Base-by-base conservation (phyloP, 352 stramenopile genomes). In the Pythium insidiosum region DNA sequence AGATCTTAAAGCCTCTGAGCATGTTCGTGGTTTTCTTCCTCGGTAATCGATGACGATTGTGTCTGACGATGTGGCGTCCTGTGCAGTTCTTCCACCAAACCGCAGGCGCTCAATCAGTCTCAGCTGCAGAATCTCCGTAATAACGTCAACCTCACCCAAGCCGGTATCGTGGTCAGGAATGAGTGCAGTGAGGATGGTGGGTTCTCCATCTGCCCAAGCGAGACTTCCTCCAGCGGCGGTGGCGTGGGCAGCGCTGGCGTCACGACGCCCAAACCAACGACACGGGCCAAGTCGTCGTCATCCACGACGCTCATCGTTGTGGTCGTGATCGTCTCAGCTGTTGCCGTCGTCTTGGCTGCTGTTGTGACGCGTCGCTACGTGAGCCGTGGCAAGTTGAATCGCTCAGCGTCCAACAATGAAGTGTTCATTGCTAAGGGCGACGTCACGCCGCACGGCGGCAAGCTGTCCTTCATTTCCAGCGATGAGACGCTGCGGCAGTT, bases 381-480 rank as follows among this genome's bases (percentile, higher is more conserved):
- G 28, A 9, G 28, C 28, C 28, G 9, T 15, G n/a, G n/a, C n/a
- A n/a, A n/a, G 28, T 33, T 9, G 9, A 15, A 6, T 39, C 34
- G 11, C 16, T 6, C 11, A 6, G 16, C 7, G 34, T n/a, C 11
- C 34, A 19, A 9, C 9, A 33, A 13, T 15, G 9, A 15, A 13
- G 9, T 15, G 28, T 33, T 33, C 28, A 33, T 39, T 11, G 11
- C 12, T n/a, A 19, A 39, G 16, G 34, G 9, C 12, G 11, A 20
- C 16, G 34, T 11, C 11, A 39, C 6, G 34, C 11, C 34, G 23
- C 38, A 21, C 9, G 34, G 38, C 6, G 41, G 46, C n/a, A 85
- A 82, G 40, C 53, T 60, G 5, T 81, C 66, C 4, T 76, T 88
- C 29, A 72, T 85, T 21, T 85, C 76, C 2, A 83, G 61, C n/a